These are phyloP conservation scores for Schrenkiella parvula DNA, from an alignment of 345 rosid genomes.

Conservation along the genomic window DNA sequence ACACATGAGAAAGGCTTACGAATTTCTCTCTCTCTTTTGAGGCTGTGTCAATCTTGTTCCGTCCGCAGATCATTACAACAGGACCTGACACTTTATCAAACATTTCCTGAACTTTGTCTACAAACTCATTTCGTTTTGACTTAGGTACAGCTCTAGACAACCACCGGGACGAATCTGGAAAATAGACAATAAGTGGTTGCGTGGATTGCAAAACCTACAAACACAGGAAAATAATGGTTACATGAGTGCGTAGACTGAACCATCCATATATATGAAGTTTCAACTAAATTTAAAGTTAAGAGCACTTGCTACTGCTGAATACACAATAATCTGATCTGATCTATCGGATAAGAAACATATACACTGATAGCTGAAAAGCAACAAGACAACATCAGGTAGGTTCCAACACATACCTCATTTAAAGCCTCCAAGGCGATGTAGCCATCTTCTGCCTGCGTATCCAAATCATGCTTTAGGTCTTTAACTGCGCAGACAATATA, in stretches of 20 bases:
- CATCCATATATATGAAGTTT: background rate
- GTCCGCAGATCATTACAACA: constrained; percentile 86
- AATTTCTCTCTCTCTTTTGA: constrained; percentile 80
- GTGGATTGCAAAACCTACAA: constrained; percentile 73
- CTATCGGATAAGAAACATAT: background rate
- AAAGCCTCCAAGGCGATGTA: constrained; percentile 81
- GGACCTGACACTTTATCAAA: constrained; percentile 79
- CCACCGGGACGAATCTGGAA: constrained; percentile 89
- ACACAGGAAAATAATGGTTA: constrained; percentile 13
- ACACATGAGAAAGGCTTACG: constrained; percentile 50
- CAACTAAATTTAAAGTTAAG: background rate
- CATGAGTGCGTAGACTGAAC: background rate
- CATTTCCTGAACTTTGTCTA: constrained; percentile 65
- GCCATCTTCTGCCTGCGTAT: constrained; percentile 74
- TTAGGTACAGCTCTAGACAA: constrained; percentile 88
- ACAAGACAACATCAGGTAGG: constrained; percentile 2
- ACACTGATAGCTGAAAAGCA: background rate
- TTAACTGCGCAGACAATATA: constrained; percentile 45
- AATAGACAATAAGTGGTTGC: constrained; percentile 87
- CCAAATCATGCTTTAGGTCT: constrained; percentile 77
- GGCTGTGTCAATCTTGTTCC: constrained; percentile 69
- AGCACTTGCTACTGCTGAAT: constrained; percentile 8
- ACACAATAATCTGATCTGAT: background rate
- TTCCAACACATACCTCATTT: constrained; percentile 55
- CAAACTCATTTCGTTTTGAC: constrained; percentile 66